Evolutionary conservation across 2,329 filamentous ascomycete species (phyloP).

Genomic region (Thelonectria discophora): DNA sequence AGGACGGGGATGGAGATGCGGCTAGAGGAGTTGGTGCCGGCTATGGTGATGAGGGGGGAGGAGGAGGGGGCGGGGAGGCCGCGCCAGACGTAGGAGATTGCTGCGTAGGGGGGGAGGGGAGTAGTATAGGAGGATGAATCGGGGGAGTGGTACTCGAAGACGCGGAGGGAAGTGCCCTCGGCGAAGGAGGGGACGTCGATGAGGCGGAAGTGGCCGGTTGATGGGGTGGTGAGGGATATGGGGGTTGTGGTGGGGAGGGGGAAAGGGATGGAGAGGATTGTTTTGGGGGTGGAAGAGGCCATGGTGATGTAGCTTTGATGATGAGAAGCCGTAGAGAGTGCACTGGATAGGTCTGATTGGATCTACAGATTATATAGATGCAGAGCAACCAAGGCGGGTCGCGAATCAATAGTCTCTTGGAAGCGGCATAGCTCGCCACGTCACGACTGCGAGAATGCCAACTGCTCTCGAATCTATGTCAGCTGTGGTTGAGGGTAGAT

Average conservation of each 20-base stretch:
- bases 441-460: neutral
- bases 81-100: constrained; percentile 2
- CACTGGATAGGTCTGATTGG: too few relatives aligned
- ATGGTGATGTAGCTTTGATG: too few relatives aligned
- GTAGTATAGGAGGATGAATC: too few relatives aligned
- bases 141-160: neutral
- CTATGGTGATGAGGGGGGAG: neutral
- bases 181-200: neutral
- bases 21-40: neutral
- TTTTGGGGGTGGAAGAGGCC: neutral
- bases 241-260: neutral
- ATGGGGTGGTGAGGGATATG: neutral
- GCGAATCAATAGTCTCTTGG: too few relatives aligned
- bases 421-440: too few relatives aligned
- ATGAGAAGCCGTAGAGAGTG: too few relatives aligned
- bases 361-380: too few relatives aligned
- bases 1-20: neutral
- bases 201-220: neutral
- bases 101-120: neutral
- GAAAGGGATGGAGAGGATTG: neutral
- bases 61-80: neutral
- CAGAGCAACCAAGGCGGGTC: too few relatives aligned
- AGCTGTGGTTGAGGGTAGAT: neutral
- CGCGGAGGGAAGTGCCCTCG: neutral
- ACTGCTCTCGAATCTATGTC: neutral